A percentile compares a stretch with the other conserved stretches of the same genome.
phyloP scores from a whole-genome alignment of 208 protist species.

The Acanthamoeba lenticulata region DNA sequence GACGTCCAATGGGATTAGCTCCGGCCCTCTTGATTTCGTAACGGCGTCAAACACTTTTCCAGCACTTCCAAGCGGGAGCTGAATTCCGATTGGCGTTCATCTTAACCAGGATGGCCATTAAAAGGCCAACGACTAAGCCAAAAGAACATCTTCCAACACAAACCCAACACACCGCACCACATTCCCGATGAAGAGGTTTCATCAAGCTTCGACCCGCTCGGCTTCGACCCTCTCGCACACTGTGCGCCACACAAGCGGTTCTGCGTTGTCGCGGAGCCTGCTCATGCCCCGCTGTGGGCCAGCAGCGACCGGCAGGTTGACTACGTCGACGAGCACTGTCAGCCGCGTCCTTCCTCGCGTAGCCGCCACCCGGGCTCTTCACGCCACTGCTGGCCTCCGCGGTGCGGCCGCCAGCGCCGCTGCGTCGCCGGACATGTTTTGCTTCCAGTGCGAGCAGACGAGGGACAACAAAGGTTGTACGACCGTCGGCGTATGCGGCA shows the following conservation, averaged over 20 bases:
- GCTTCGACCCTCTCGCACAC: not conserved
- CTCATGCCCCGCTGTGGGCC: too few relatives aligned
- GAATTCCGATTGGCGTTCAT: not conserved
- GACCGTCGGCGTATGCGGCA: conserved; percentile 86
- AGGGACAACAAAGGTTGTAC: conserved; percentile 81
- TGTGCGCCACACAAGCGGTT: not conserved
- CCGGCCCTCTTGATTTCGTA: not conserved
- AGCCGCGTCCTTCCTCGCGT: not conserved
- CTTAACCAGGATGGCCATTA: too few relatives aligned
- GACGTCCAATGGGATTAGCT: not conserved
- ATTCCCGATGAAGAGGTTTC: not conserved
- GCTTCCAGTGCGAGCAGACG: conserved; percentile 90
- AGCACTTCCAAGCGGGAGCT: not conserved
- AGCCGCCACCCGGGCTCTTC: not conserved
- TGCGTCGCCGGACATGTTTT: conserved; percentile 85
- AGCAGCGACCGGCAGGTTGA: not conserved
- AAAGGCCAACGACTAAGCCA: not conserved
- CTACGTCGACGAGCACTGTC: not conserved
- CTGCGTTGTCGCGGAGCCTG: not conserved
- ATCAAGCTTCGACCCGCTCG: not conserved
- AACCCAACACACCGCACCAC: not conserved
- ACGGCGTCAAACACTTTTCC: not conserved
- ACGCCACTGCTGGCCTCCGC: not conserved
- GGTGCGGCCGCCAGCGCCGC: not conserved
- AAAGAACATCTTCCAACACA: not conserved